Base-by-base conservation (phyloP, 2,329 filamentous ascomycete species). In the Talaromyces sp. region DNA sequence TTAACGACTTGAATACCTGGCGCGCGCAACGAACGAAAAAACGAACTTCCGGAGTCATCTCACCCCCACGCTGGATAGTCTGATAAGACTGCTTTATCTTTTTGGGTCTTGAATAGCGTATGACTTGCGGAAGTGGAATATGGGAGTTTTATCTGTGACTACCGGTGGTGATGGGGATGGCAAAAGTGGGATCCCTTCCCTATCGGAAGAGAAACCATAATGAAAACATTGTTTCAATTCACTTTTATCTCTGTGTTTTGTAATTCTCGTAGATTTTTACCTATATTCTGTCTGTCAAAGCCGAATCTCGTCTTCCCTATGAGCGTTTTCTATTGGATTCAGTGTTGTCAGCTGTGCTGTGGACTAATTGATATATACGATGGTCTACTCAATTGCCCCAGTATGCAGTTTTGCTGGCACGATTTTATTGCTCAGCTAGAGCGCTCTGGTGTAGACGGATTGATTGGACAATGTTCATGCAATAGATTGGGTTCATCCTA, bases 161-260 rank as follows among this genome's bases (percentile, higher is more conserved):
- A 56, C 47, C 52, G 58, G 59, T 62, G 54, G 56, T 61, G 60
- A 58, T 57, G 58, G 57, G 61, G 62, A 61, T 63, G 62, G 62
- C 61, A 64, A 64, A 62, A 60, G 57, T 64, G 62, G 62, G 49
- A 62, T 62, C 55, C 54, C 57, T 61, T 62, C 55, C 55, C 52
- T 55, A 37, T 55, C 47, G 61, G 57, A 59, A 62, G 62, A 56
- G 61, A 62, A 62, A 54, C 59, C 62, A 63, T 64, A 64, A 64
- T 64, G 62, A 64, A 64, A 64, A 64, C 59, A 60, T 60, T 55
- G 59, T 58, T 52, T 36, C 43, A 52, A 41, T 63, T 63, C 60
- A 60, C 54, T 60, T 61, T 55, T 56, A 49, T 51, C 43, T 45
- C 43, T 50, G 29, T 49, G 39, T 14, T 22, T 50, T 45, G 32